Base-by-base conservation (phyloP, 176 grass and related monocot species). In the Miscanthus lutarioriparius region DNA sequence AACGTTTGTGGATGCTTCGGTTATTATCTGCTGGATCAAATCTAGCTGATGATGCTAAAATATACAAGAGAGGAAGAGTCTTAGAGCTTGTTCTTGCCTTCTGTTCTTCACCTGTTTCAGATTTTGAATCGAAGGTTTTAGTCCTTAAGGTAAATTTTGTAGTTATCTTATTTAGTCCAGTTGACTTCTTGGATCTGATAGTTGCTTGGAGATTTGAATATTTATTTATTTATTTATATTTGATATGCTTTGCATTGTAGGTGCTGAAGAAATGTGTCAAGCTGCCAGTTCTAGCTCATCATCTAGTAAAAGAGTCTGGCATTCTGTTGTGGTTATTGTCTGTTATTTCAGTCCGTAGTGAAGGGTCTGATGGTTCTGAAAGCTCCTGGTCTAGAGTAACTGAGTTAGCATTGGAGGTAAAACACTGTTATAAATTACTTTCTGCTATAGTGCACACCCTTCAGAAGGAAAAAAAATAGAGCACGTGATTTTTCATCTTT, bases 1-100 rank as follows among this genome's bases (percentile, higher is more conserved):
- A 97, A 67, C 90, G 68, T n/a, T 58, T 90, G 68, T 95, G 95
- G 92, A 97, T 97, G 70, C 90, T 97, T 92, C 90, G 86, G 40
- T 90, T 97, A 86, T 74, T 97, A 88, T 92, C 89, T 80, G 86
- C n/a, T n/a, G n/a, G n/a, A n/a, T n/a, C n/a, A n/a, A n/a, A n/a
- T n/a, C n/a, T n/a, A n/a, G 45, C 75, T 70, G 89, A 93, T 69
- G 95, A 97, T 91, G 95, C 95, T 59, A 90, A 88, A 69, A 90
- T 95, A 88, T 97, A 86, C 76, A 93, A 82, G 80, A 92, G 43
- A 82, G 90, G 80, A 81, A 74, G 56, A 84, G 70, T 88, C 59
- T 64, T 91, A 59, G 91, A 93, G 82, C 78, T 91, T 84, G 77
- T 80, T 85, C 86, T 95, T 78, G 75, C 88, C 54, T 91, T 93